Conservation (phyloP, 352 stramenopile genomes). For the Stramenopiles sp. region DNA sequence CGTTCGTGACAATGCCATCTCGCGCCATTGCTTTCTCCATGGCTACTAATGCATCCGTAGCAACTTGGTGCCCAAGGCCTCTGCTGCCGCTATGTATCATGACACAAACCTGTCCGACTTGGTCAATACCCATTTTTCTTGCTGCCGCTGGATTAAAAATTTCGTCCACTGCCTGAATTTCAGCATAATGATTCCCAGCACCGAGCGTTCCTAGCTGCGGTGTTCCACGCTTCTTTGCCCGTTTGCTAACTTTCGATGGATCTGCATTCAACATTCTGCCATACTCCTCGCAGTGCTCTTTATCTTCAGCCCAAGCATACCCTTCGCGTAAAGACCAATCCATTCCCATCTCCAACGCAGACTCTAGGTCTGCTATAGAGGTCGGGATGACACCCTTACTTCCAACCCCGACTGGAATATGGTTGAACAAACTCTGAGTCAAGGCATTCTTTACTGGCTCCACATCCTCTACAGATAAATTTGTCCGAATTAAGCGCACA, state of each 20-base stretch:
- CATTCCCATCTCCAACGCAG: slow-evolving; percentile 46
- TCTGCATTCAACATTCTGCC: slow-evolving; percentile 52
- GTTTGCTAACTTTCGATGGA: slow-evolving; percentile 33
- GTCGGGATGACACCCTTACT: slow-evolving; percentile 45
- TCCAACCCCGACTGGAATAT: slow-evolving; percentile 56
- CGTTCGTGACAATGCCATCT: slow-evolving; percentile 47
- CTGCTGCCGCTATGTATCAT: slow-evolving; percentile 48
- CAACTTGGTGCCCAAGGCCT: slow-evolving; percentile 56
- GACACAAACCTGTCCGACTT: slow-evolving; percentile 38
- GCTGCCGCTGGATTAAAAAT: slow-evolving; percentile 44
- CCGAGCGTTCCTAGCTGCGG: slow-evolving; percentile 58
- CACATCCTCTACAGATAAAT: slow-evolving; percentile 45
- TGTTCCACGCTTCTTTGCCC: slow-evolving; percentile 47
- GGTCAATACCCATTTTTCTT: slow-evolving; percentile 42
- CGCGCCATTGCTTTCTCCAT: slow-evolving; percentile 48
- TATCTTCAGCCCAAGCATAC: slow-evolving; percentile 55
- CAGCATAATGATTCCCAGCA: slow-evolving; percentile 58
- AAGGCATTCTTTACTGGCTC: slow-evolving; percentile 32
- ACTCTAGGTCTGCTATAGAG: slow-evolving; percentile 35
- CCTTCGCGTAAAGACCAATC: slow-evolving; percentile 52
- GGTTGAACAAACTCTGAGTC: slow-evolving; percentile 44
- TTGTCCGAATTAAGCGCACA: slow-evolving; percentile 47
- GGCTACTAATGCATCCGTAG: slow-evolving; percentile 43
- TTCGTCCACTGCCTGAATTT: slow-evolving; percentile 61
- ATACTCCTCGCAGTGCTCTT: slow-evolving; percentile 59